Evolutionary conservation across 1,284 basidiomycete genomes (phyloP).

Genomic region (Heterobasidion occidentale): DNA sequence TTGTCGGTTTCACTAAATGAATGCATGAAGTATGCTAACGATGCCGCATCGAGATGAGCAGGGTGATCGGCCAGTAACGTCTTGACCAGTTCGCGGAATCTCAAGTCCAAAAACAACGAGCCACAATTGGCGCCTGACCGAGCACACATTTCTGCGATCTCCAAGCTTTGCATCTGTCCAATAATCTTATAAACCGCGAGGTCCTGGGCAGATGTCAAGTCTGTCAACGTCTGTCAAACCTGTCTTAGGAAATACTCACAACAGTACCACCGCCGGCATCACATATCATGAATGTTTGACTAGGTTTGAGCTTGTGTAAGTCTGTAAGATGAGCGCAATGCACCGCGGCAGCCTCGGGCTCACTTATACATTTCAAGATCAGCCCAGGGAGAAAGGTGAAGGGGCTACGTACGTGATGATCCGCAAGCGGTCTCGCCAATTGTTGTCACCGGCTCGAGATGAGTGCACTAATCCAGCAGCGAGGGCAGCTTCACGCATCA

Average conservation of each 20-base stretch:
- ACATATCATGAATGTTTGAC: conserved; percentile 73
- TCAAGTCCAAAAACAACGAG: conserved; percentile 73
- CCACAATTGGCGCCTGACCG: conserved; percentile 78
- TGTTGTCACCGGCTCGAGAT: conserved; percentile 56
- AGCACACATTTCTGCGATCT: conserved; percentile 81
- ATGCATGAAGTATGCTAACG: conserved; percentile 78
- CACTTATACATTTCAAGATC: conserved; percentile 27
- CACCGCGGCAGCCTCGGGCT: conserved; percentile 80
- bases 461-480: conserved; percentile 69
- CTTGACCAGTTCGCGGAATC: conserved; percentile 71
- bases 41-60: conserved; percentile 68
- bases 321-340: conserved; percentile 75
- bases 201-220: conserved; percentile 28
- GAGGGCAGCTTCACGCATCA: conserved; percentile 78
- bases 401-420: conserved; percentile 57
- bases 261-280: conserved; percentile 81
- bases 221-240: neutral
- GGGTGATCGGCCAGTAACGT: conserved; percentile 68
- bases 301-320: conserved; percentile 65
- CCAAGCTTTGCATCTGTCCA: conserved; percentile 64
- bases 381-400: conserved; percentile 1
- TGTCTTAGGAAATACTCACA: conserved; percentile 28
- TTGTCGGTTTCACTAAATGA: conserved; percentile 84
- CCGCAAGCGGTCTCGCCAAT: conserved; percentile 69
- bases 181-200: conserved; percentile 75